Conservation (phyloP, 1,284 basidiomycete genomes). For the Leccinum solheimii region DNA sequence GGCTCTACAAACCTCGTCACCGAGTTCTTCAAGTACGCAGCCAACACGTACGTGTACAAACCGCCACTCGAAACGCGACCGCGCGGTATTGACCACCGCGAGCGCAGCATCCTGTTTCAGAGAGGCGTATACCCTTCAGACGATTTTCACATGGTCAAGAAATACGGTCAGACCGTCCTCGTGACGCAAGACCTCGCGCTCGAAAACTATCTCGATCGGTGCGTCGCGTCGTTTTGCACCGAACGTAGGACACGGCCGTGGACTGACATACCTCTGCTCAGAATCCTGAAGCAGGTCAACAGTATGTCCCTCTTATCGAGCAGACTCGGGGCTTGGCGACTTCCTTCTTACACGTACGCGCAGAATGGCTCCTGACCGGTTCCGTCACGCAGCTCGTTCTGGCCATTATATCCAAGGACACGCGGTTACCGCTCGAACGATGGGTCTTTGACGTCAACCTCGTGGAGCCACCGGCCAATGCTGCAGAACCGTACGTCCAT, state of each 20-base stretch:
- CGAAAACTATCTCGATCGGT: conserved; percentile 80
- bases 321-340: neutral
- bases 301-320: conserved; percentile 48
- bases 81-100: neutral
- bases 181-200: conserved; percentile 92
- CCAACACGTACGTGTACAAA: conserved; percentile 74
- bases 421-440: conserved; percentile 87
- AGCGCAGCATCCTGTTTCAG: conserved; percentile 80
- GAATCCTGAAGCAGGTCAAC: conserved; percentile 88
- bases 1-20: conserved; percentile 95
- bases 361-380: conserved; percentile 91
- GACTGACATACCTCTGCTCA: conserved; percentile 31
- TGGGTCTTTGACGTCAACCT: conserved; percentile 99
- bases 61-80: neutral
- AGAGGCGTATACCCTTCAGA: conserved; percentile 96
- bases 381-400: conserved; percentile 91
- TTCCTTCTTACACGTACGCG: neutral
- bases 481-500: conserved; percentile 48
- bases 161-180: conserved; percentile 95
- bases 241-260: neutral
- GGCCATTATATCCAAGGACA: conserved; percentile 95
- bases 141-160: conserved; percentile 99
- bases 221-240: conserved; percentile 36
- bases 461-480: conserved; percentile 54
- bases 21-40: conserved; percentile 98